Conservation (phyloP, 129 eudicot species). For the Flaveria bidentis region DNA sequence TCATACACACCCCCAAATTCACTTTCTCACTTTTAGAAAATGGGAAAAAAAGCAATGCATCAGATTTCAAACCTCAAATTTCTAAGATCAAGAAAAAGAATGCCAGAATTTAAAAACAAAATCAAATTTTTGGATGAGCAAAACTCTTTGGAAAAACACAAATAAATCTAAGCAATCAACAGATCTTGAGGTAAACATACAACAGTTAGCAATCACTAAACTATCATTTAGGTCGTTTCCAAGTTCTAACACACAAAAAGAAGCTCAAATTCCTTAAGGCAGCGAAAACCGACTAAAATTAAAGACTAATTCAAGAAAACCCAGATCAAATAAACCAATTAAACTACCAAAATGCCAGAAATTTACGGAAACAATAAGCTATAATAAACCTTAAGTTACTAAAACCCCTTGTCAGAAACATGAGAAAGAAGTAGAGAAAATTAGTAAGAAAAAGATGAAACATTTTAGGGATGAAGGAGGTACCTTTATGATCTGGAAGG, state of each 20-base stretch:
- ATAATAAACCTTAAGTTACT: slow-evolving; percentile 7
- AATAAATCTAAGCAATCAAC: slow-evolving; percentile 13
- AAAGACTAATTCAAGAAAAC: slow-evolving; percentile 14
- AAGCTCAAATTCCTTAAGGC: not conserved
- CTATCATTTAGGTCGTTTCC: slow-evolving; percentile 4
- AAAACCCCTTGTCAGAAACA: slow-evolving; percentile 17
- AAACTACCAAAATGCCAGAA: too few relatives aligned
- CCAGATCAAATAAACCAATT: slow-evolving; percentile 11
- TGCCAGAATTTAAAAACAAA: slow-evolving; percentile 2
- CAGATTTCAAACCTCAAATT: slow-evolving; percentile 7
- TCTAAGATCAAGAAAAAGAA: slow-evolving; percentile 7
- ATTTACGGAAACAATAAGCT: not conserved
- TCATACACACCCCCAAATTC: not conserved
- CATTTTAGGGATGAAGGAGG: slow-evolving; percentile 20
- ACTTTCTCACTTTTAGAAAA: not conserved
- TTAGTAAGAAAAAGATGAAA: slow-evolving; percentile 2
- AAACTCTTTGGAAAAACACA: not conserved
- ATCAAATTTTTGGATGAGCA: slow-evolving; percentile 4
- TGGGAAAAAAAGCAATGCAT: slow-evolving; percentile 5
- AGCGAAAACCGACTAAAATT: slow-evolving; percentile 10
- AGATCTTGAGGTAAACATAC: slow-evolving; percentile 10
- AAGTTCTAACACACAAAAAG: not conserved
- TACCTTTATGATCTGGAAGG: slow-evolving; percentile 18
- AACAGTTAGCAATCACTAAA: slow-evolving; percentile 5
- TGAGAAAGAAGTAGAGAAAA: not conserved